Conservation (phyloP, 257 asterid genomes). For the Solanum paucissectum region DNA sequence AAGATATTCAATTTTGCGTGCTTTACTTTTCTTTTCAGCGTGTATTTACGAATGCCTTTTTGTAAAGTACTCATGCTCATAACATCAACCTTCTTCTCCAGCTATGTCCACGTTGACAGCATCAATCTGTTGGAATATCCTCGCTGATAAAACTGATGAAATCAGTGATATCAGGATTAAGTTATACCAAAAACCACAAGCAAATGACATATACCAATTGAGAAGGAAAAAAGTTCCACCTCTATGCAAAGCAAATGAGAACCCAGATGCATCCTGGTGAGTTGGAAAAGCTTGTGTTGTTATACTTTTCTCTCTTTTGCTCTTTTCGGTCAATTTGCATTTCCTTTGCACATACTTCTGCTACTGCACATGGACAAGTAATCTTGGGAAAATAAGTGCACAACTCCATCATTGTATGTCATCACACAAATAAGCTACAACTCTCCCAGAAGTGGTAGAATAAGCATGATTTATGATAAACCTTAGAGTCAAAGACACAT, state of each 20-base stretch:
- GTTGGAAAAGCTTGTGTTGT: slow-evolving; percentile 3
- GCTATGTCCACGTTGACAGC: slow-evolving; percentile 62
- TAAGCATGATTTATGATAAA: not conserved
- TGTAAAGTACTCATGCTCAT: not conserved
- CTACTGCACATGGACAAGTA: not conserved
- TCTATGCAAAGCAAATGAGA: slow-evolving; percentile 76
- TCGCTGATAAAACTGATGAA: slow-evolving; percentile 87
- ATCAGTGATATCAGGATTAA: slow-evolving; percentile 70
- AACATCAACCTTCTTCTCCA: slow-evolving; percentile 24
- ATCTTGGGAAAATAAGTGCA: not conserved
- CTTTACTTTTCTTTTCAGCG: not conserved
- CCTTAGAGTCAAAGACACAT: not conserved
- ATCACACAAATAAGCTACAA: not conserved
- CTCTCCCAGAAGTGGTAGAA: not conserved
- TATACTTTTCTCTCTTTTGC: not conserved
- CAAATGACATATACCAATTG: slow-evolving; percentile 57
- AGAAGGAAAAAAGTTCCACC: slow-evolving; percentile 81
- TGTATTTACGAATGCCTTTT: not conserved
- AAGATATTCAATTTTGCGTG: not conserved
- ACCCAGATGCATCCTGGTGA: slow-evolving; percentile 94
- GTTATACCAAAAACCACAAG: slow-evolving; percentile 83
- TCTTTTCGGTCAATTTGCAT: not conserved
- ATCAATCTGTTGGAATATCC: slow-evolving; percentile 89
- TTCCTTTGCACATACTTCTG: not conserved
- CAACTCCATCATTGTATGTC: not conserved